Evolutionary conservation across 306 rosid genomes (phyloP).

Genomic region (Crotalaria pallida): DNA sequence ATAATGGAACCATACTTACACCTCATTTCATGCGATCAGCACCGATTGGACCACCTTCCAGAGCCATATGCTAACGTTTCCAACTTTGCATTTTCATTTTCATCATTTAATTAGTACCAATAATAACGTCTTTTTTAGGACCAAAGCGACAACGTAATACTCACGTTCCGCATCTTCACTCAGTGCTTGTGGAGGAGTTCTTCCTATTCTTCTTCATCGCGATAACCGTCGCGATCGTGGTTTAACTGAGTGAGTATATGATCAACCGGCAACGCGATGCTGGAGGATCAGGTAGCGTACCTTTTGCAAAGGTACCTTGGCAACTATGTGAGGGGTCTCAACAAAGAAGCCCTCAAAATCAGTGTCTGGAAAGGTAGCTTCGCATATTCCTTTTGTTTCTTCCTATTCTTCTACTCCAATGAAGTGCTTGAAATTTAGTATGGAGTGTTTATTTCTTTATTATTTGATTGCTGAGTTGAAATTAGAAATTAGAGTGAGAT

Average conservation of each 20-base stretch:
- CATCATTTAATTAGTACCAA: no score
- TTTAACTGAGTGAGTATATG: conserved; percentile 13
- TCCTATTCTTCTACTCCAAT: no score
- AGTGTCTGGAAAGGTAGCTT: conserved; percentile 99
- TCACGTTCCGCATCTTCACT: conserved; percentile 37
- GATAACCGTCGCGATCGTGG: conserved; percentile 19
- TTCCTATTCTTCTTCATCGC: background rate
- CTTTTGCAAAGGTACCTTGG: conserved; percentile 97
- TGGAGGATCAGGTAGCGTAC: conserved; percentile 98
- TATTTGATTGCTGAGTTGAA: conserved; percentile 23
- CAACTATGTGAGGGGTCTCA: conserved; percentile 86
- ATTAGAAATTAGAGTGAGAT: no score
- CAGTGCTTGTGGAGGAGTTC: background rate
- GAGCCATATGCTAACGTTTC: background rate
- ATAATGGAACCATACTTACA: background rate
- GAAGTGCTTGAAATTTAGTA: no score
- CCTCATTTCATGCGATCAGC: background rate
- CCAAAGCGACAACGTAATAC: conserved; percentile 27
- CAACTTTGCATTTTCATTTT: background rate
- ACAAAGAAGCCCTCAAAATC: conserved; percentile 95
- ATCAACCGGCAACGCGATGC: conserved; percentile 50
- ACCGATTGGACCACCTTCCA: background rate
- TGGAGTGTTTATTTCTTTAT: no score
- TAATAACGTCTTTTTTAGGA: background rate
- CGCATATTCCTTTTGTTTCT: no score